Evolutionary conservation across 75 land plant species (phyloP), one percentile per base, ranked within the genome.

Genomic region (Cryptomeria japonica): DNA sequence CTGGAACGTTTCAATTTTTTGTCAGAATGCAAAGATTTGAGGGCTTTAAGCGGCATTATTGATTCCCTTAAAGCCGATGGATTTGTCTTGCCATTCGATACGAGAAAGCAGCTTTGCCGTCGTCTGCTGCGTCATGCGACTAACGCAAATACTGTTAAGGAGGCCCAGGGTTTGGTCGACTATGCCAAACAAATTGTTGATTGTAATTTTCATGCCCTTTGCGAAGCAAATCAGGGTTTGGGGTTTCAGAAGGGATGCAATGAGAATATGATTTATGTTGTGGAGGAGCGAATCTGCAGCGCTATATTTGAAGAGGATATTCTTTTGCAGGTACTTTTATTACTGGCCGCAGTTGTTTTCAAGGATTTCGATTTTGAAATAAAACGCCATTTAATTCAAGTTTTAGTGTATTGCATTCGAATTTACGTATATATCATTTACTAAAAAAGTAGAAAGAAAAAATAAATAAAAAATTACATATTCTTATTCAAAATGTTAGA

Each of bases 281-380:
- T 89, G 80, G 90, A 89, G 49, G 90, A 89, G 56, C 61, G 78
- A 47, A 75, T 89, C 28, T 89, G 90, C 73, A 37, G 90, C 83
- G 38, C 70, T 36, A 86, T 89, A 28, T 80, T 85, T 44, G 88
- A 86, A 1, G 64, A 89, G 56, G 61, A 75, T 2, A 82, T 55
- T 3, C 87, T 89, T 16, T 55, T 89, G 14, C 34, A 86, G 87
- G 89, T 89, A 68, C 47, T 19, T 13, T n/a, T n/a, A n/a, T n/a
- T 8, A 80, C 7, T 77, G 13, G 37, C 5, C 19, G 14, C 13
- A 3, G 14, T 14, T 15, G 41, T 18, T 37, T 77, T 14, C 1
- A 0, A 3, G 18, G 16, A 15, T 18, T 37, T 77, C 1, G 13
- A 77, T 77, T 77, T 77, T 14, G 39, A 37, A 37, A 22, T 77